Percentiles rank a stretch among this genome's conserved stretches.
phyloP scores from a whole-genome alignment of 2,329 filamentous ascomycete genomes.

The Cercospora citrullina region DNA sequence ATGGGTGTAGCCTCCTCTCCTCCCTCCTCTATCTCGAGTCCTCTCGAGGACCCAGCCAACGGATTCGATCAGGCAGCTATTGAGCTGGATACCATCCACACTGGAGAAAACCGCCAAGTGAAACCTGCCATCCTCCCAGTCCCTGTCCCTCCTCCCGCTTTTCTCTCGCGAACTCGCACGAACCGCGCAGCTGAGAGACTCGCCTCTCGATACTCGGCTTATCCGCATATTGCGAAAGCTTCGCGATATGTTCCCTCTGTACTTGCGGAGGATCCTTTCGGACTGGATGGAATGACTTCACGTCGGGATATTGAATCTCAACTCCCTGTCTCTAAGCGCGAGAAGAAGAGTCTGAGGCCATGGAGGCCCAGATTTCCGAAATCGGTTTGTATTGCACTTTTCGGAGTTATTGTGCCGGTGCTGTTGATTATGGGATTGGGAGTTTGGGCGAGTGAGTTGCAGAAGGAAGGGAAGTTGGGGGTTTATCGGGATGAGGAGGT shows the following conservation, averaged over 20 bases:
- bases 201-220: not conserved
- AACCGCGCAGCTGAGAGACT: not conserved
- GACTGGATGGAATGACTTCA: not conserved
- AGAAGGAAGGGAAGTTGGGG: not conserved
- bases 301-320: not conserved
- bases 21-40: not conserved
- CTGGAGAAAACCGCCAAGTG: not conserved
- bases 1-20: not conserved
- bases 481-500: not conserved
- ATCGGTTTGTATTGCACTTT: not conserved
- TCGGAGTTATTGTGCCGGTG: not conserved
- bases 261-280: not conserved
- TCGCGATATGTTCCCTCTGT: not conserved
- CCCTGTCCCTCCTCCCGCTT: not conserved
- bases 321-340: not conserved
- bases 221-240: not conserved
- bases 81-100: not conserved
- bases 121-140: not conserved
- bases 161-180: not conserved
- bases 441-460: not conserved
- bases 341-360: not conserved
- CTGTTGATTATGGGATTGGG: not conserved
- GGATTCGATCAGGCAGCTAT: not conserved
- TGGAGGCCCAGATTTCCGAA: not conserved
- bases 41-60: not conserved